phyloP scores from a whole-genome alignment of 129 eudicot species.

The carrot (Daucus carota) region DNA sequence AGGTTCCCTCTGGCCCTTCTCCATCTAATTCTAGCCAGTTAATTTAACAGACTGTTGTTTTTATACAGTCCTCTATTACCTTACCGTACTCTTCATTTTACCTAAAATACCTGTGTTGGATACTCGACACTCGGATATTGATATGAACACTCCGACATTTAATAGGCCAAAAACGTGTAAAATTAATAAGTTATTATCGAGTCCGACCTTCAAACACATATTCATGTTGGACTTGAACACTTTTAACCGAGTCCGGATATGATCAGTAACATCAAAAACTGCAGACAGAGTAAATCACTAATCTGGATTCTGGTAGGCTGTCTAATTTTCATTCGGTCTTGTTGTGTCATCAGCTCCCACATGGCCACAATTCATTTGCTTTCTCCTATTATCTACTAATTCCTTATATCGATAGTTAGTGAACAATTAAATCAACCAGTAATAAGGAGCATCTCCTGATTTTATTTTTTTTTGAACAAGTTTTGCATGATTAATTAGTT shows the following conservation, averaged over 20 bases:
- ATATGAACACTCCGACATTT: too few relatives aligned
- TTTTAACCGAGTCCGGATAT: too few relatives aligned
- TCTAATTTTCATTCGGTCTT: background rate
- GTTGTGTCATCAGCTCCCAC: background rate
- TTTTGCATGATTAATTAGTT: background rate
- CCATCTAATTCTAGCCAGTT: background rate
- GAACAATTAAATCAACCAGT: background rate
- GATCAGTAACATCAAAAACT: background rate
- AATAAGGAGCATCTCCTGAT: background rate
- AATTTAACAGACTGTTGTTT: background rate
- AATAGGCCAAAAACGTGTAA: too few relatives aligned
- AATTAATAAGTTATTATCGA: too few relatives aligned
- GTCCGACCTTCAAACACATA: too few relatives aligned
- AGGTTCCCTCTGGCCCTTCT: slow-evolving; percentile 19
- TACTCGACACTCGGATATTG: too few relatives aligned
- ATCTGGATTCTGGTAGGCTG: slow-evolving; percentile 1
- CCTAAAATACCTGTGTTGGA: too few relatives aligned
- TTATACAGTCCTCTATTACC: too few relatives aligned
- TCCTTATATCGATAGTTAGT: background rate
- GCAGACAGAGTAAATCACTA: slow-evolving; percentile 1
- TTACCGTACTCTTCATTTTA: too few relatives aligned
- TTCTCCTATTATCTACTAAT: background rate
- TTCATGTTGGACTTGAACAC: too few relatives aligned
- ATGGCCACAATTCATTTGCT: background rate
- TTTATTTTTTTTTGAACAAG: background rate